These are phyloP conservation scores for Cucurbitaria berberidis DNA, from an alignment of 2,329 filamentous ascomycete species.

Conservation along the genomic window DNA sequence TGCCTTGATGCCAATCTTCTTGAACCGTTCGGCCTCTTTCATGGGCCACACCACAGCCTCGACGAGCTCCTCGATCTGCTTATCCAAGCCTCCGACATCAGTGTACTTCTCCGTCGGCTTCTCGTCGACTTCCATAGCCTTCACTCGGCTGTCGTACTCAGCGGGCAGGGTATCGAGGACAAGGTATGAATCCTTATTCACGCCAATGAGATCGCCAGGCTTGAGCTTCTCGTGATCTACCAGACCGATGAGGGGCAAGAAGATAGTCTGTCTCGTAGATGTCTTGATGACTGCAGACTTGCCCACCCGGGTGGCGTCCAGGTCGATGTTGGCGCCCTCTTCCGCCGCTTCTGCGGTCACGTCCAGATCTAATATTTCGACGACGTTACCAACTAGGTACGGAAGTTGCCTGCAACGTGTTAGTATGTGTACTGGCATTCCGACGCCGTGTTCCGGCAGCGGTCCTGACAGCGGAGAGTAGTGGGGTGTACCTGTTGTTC, in stretches of 20 bases:
- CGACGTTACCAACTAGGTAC: conserved; percentile 97
- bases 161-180: conserved; percentile 95
- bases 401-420: conserved; percentile 77
- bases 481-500: conserved; percentile 80
- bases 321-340: conserved; percentile 97
- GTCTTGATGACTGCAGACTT: conserved; percentile 99
- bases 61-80: conserved; percentile 98
- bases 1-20: conserved; percentile 99
- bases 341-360: conserved; percentile 95
- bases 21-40: conserved; percentile 99
- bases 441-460: background rate
- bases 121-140: conserved; percentile 99
- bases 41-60: conserved; percentile 99
- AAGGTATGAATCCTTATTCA: conserved; percentile 99
- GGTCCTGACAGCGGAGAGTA: conserved; percentile 1
- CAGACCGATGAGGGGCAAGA: conserved; percentile 93
- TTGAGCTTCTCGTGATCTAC: conserved; percentile 95
- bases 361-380: conserved; percentile 95
- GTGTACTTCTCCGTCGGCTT: conserved; percentile 99
- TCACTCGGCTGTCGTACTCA: conserved; percentile 98
- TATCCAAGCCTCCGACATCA: conserved; percentile 95
- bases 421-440: conserved; percentile 5
- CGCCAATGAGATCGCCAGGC: conserved; percentile 94
- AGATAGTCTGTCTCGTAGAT: conserved; percentile 97
- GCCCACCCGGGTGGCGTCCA: conserved; percentile 94